Evolutionary conservation across 1,139 yeast species (phyloP).

Genomic region (Candida labiduridarum): DNA sequence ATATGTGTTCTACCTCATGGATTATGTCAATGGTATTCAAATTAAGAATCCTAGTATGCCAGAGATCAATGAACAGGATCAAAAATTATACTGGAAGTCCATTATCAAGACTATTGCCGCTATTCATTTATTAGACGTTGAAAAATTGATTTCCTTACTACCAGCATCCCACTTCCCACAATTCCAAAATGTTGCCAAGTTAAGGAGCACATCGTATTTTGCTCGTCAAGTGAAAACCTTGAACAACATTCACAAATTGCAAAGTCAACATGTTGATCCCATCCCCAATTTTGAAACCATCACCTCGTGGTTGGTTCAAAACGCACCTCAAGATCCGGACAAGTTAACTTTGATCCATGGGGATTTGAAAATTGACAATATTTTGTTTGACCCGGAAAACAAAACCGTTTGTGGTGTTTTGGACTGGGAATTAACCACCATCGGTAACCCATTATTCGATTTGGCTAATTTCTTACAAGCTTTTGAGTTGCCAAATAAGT

Average conservation of each 20-base stretch:
- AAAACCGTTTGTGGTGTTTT: constrained; percentile 57
- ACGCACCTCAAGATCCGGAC: constrained; percentile 52
- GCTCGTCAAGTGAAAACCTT: constrained; percentile 58
- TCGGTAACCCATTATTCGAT: constrained; percentile 70
- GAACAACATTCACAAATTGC: constrained; percentile 49
- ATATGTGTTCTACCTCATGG: constrained; percentile 61
- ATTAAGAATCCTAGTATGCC: constrained; percentile 60
- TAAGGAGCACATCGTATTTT: constrained; percentile 44
- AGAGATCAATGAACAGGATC: constrained; percentile 27
- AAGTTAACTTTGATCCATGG: constrained; percentile 60
- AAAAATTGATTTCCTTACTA: constrained; percentile 42
- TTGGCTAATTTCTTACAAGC: constrained; percentile 64
- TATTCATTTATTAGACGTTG: constrained; percentile 56
- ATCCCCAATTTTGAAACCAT: constrained; percentile 53
- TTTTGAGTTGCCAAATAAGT: constrained; percentile 46
- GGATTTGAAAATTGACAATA: constrained; percentile 67
- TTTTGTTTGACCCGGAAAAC: constrained; percentile 54
- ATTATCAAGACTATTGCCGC: constrained; percentile 54
- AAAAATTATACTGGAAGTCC: constrained; percentile 47
- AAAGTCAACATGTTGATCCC: constrained; percentile 50
- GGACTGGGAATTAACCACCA: constrained; percentile 72
- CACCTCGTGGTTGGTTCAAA: constrained; percentile 42
- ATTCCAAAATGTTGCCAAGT: constrained; percentile 32
- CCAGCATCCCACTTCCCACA: constrained; percentile 53
- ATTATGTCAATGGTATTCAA: constrained; percentile 59